phyloP scores from a whole-genome alignment of 1,284 basidiomycete species.

The Sanghuangporus sanghuang region DNA sequence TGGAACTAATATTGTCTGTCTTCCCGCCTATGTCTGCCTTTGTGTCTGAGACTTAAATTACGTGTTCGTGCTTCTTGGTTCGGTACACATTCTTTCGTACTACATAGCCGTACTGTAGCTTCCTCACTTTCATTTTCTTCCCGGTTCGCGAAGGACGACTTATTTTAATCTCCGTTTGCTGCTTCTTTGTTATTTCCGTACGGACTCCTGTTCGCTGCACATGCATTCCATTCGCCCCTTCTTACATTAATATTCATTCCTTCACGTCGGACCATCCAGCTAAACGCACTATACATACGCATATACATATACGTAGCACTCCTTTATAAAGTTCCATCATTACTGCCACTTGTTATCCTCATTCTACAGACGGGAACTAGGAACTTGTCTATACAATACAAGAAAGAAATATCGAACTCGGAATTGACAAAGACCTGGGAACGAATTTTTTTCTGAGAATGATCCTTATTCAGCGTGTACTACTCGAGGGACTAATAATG shows the following conservation, averaged over 20 bases:
- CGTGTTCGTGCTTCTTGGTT: neutral
- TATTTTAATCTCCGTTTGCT: neutral
- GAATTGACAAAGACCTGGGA: too few species aligned
- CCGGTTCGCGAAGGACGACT: neutral
- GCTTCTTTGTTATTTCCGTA: neutral
- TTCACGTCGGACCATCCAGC: neutral
- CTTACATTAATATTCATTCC: too few species aligned
- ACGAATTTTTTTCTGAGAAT: too few species aligned
- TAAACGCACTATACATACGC: too few species aligned
- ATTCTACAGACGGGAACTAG: too few species aligned
- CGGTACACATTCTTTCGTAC: neutral
- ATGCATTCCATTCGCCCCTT: neutral
- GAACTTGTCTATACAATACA: too few species aligned
- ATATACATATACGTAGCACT: neutral
- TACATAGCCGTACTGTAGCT: too few species aligned
- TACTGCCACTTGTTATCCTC: neutral
- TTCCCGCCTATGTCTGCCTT: neutral
- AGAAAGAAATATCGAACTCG: too few species aligned
- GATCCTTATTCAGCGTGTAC: too few species aligned
- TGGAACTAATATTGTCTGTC: neutral
- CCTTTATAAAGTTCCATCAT: neutral
- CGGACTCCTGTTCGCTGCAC: neutral
- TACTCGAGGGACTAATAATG: too few species aligned
- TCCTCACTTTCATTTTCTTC: too few species aligned
- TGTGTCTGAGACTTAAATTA: neutral